Evolutionary conservation across 202 grass and related monocot species (phyloP).

Genomic region (Bolboschoenoplectus hybrid): DNA sequence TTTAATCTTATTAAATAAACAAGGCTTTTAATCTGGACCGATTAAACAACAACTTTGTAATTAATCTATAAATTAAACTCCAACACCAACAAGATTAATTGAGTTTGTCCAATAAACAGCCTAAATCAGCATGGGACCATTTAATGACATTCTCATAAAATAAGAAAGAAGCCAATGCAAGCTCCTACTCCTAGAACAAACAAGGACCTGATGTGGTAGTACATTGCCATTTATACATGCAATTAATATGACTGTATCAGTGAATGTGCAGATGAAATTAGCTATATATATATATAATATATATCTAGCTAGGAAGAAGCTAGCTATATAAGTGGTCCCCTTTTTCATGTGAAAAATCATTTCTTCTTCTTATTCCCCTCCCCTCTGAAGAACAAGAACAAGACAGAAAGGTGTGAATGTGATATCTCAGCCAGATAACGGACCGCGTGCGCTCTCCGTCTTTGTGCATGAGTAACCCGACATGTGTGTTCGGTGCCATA

Average conservation of each 20-base stretch:
- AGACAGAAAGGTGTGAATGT: neutral
- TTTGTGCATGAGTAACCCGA: neutral
- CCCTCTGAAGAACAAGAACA: neutral
- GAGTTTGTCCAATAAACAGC: too few relatives aligned
- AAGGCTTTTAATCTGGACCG: too few relatives aligned
- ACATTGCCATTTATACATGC: neutral
- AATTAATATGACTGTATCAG: constrained; percentile 1
- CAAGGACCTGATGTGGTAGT: too few relatives aligned
- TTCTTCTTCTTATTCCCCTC: neutral
- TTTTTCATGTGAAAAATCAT: neutral
- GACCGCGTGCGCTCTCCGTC: neutral
- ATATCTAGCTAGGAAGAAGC: neutral
- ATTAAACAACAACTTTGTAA: too few relatives aligned
- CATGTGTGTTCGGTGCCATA: neutral
- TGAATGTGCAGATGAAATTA: neutral
- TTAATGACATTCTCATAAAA: too few relatives aligned
- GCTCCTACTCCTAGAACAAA: too few relatives aligned
- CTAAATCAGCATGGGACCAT: too few relatives aligned
- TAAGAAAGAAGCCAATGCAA: too few relatives aligned
- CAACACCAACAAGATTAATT: too few relatives aligned
- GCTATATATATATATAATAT: neutral
- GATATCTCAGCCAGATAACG: neutral
- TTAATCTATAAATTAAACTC: too few relatives aligned
- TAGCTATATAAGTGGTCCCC: neutral
- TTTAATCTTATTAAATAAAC: too few relatives aligned